Evolutionary conservation across 2,329 filamentous ascomycete genomes (phyloP), one percentile per base, ranked within the genome.

Genomic region (Teratosphaeria epicoccoides): DNA sequence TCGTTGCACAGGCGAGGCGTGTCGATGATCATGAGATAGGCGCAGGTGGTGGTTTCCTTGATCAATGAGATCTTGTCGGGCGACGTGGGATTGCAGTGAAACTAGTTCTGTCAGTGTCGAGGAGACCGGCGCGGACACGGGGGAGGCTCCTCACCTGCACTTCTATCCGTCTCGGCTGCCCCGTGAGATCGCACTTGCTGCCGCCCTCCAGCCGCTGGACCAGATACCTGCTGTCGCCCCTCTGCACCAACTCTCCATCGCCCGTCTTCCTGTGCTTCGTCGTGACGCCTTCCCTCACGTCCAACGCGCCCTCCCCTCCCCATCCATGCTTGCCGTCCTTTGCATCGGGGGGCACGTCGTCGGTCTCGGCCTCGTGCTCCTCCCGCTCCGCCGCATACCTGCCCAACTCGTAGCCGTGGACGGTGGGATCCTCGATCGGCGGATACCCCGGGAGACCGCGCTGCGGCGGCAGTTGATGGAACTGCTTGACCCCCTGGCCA

Each of bases 1-100:
- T 96, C 90, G 64, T 85, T 81, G 71, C 90, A 96, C 11, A 96
- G 80, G 0, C 88, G 83, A 0, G 89, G 88, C 0, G 90, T 95
- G 66, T 95, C 86, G 56, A 96, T 81, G 26, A 95, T 82, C 89
- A 96, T 95, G 50, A 95, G 76, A 66, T 96, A 96, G 11, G 88
- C 82, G 71, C 90, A 96, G 10, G 88, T 95, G 2, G 85, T 86
- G 1, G 91, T 82, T 67, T 96, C 90, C 68, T 95, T 95, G 70
- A 96, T 94, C 82, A 88, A 89, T 43, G 84, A 85, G 61, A 96
- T 95, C 46, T 84, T 81, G 66, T 95, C 84, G 46, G 73, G 76
- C 26, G 82, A 76, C 47, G 86, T 83, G 0, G 87, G 88, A 61
- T 87, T 84, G 71, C 89, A 95, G 62, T 85, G 82, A 58, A 83